Evolutionary conservation across 108 stramenopile genomes (phyloP), one percentile per base, ranked within the genome.

Genomic region (Conticribra guillardii): DNA sequence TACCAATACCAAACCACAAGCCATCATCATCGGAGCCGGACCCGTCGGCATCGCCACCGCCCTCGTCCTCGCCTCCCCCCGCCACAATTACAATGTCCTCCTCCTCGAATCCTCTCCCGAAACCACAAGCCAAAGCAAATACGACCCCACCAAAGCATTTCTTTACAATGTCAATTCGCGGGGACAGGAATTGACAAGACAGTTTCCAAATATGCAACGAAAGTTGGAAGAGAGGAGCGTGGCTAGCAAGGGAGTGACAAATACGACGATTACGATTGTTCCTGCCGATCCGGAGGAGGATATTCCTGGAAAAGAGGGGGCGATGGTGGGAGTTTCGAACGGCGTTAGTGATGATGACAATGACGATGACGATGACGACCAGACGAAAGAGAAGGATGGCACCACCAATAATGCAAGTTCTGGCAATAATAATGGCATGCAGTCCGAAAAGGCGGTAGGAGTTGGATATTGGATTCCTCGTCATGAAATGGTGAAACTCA

Each of bases 71-170:
- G 75, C 78, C 31, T 68, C 76, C n/a, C 28, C 32, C 8, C 66
- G 48, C 9, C 85, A 83, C 69, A 44, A 32, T 17, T 83, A 67
- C 55, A 51, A 83, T 16, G 85, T 86, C 21, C 68, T 80, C 5
- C 61, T 86, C 1, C 73, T 81, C 41, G 85, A 86, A 65, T 56
- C 65, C 16, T 22, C 66, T 4, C 56, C 62, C 0, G 41, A 19
- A 31, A 34, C 63, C 16, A 21, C 60, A 19, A 18, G 53, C 17
- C 69, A 58, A 28, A 41, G 54, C 14, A 61, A 73, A 1, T 85
- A 82, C 48, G 79, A 83, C 67, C 82, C 85, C 18, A 64, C 79
- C 62, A 71, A 79, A 53, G 82, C 82, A 22, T 85, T 80, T 65
- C 61, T 80, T 1, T 85, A 76, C 66, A 71, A 76, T 54, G 80